phyloP scores from a whole-genome alignment of 495 filamentous ascomycete species.

The Cercophora newfieldiana region DNA sequence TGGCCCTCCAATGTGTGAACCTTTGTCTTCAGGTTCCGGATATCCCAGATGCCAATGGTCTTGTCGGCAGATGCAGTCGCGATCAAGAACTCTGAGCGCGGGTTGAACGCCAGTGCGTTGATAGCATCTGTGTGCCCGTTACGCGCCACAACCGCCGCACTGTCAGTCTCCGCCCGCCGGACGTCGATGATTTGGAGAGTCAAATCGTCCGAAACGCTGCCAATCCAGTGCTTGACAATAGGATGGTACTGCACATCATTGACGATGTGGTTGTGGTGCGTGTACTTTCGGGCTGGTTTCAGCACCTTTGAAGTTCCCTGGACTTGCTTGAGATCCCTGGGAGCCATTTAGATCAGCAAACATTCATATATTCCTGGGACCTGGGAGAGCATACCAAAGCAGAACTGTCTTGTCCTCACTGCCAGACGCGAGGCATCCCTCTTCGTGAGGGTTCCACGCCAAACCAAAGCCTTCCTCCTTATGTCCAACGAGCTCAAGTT shows the following conservation, averaged over 20 bases:
- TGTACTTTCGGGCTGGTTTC: slow-evolving; percentile 71
- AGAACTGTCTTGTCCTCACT: slow-evolving; percentile 88
- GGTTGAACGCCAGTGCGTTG: slow-evolving; percentile 93
- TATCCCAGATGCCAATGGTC: slow-evolving; percentile 91
- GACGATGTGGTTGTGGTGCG: slow-evolving; percentile 84
- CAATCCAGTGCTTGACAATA: slow-evolving; percentile 75
- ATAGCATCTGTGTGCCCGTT: slow-evolving; percentile 82
- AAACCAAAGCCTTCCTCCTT: slow-evolving; percentile 91
- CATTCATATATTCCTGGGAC: not conserved
- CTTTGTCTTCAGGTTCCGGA: slow-evolving; percentile 83
- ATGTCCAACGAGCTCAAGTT: slow-evolving; percentile 85
- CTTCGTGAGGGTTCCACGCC: slow-evolving; percentile 83
- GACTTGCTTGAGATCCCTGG: slow-evolving; percentile 75
- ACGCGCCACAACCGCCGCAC: slow-evolving; percentile 65
- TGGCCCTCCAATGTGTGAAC: slow-evolving; percentile 85
- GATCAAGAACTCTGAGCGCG: slow-evolving; percentile 77
- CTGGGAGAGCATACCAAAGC: slow-evolving; percentile 67
- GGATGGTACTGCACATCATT: slow-evolving; percentile 97
- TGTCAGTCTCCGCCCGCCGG: slow-evolving; percentile 61
- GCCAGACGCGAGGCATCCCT: slow-evolving; percentile 82
- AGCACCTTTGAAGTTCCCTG: slow-evolving; percentile 66
- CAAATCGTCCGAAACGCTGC: slow-evolving; percentile 92
- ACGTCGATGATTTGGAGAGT: slow-evolving; percentile 90
- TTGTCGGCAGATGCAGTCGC: slow-evolving; percentile 95
- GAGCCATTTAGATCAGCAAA: slow-evolving; percentile 11